phyloP scores from a whole-genome alignment of 2,329 filamentous ascomycete species.

The Colletotrichum lentis region DNA sequence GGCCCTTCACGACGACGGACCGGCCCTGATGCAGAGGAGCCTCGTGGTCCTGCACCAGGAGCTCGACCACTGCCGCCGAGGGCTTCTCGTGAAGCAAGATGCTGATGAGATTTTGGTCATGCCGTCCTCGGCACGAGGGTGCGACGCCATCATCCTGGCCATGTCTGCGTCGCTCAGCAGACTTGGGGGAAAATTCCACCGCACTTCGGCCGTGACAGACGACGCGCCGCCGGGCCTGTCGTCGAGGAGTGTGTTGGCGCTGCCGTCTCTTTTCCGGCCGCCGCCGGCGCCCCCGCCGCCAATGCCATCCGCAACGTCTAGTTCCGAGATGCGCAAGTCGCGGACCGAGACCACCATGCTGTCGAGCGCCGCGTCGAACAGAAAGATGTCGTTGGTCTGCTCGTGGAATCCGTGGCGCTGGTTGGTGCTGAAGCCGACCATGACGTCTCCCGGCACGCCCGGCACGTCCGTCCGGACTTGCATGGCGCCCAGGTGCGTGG shows the following conservation, averaged over 20 bases:
- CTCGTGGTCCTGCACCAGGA: slow-evolving; percentile 8
- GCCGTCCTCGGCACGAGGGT: neutral
- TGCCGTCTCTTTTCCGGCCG: neutral
- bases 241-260: slow-evolving; percentile 2
- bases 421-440: slow-evolving; percentile 13
- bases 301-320: neutral
- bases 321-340: slow-evolving; percentile 10
- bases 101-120: slow-evolving; percentile 4
- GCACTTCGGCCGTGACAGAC: slow-evolving; percentile 1
- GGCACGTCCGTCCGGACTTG: slow-evolving; percentile 8
- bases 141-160: neutral
- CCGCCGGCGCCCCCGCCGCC: too few relatives aligned
- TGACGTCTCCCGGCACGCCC: neutral
- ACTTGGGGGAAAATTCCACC: neutral
- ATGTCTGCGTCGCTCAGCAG: neutral
- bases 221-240: slow-evolving; percentile 10
- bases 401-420: slow-evolving; percentile 12
- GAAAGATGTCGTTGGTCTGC: slow-evolving; percentile 18
- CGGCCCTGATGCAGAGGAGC: neutral
- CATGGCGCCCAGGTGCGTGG: slow-evolving; percentile 12
- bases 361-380: slow-evolving; percentile 11
- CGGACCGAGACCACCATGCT: slow-evolving; percentile 7
- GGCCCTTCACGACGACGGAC: neutral
- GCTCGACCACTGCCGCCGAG: neutral
- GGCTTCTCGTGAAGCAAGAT: slow-evolving; percentile 20